Evolutionary conservation across 257 asterid species (phyloP).

Genomic region (Salvia splendens): DNA sequence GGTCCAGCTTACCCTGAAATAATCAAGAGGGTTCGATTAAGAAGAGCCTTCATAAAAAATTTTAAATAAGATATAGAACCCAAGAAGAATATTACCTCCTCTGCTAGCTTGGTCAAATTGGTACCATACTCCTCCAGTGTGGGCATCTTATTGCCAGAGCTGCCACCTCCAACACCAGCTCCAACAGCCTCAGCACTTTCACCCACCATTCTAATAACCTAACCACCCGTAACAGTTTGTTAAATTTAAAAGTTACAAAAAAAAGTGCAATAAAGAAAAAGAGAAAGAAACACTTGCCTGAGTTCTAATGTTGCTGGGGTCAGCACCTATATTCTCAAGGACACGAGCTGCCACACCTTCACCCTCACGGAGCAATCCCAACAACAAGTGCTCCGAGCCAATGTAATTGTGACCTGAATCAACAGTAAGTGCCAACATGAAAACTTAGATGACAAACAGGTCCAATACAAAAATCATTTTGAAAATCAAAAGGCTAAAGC

Average conservation of each 20-base stretch:
- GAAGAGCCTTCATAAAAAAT: slow-evolving; percentile 16
- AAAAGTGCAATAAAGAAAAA: slow-evolving; percentile 7
- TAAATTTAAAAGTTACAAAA: slow-evolving; percentile 15
- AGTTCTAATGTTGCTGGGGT: slow-evolving; percentile 85
- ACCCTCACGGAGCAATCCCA: slow-evolving; percentile 96
- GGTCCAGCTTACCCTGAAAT: slow-evolving; percentile 90
- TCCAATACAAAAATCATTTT: slow-evolving; percentile 4
- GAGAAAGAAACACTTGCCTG: slow-evolving; percentile 51
- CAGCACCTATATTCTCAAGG: slow-evolving; percentile 95
- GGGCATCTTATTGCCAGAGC: slow-evolving; percentile 75
- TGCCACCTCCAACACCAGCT: slow-evolving; percentile 83
- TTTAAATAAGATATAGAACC: slow-evolving; percentile 9
- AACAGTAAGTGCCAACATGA: slow-evolving; percentile 18
- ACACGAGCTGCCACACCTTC: slow-evolving; percentile 99
- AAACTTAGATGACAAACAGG: slow-evolving; percentile 12
- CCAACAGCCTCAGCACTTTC: slow-evolving; percentile 80
- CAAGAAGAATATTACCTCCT: slow-evolving; percentile 63
- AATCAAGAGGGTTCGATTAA: slow-evolving; percentile 27
- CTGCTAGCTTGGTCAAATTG: slow-evolving; percentile 74
- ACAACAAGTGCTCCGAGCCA: slow-evolving; percentile 96
- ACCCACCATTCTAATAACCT: slow-evolving; percentile 84
- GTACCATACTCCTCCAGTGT: slow-evolving; percentile 80
- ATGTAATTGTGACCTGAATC: slow-evolving; percentile 92
- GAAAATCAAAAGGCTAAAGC: slow-evolving; percentile 1
- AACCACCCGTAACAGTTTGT: slow-evolving; percentile 24